These are phyloP conservation scores for Chrysanthemum seticuspe DNA, from an alignment of 129 eudicot genomes.

Conservation along the genomic window DNA sequence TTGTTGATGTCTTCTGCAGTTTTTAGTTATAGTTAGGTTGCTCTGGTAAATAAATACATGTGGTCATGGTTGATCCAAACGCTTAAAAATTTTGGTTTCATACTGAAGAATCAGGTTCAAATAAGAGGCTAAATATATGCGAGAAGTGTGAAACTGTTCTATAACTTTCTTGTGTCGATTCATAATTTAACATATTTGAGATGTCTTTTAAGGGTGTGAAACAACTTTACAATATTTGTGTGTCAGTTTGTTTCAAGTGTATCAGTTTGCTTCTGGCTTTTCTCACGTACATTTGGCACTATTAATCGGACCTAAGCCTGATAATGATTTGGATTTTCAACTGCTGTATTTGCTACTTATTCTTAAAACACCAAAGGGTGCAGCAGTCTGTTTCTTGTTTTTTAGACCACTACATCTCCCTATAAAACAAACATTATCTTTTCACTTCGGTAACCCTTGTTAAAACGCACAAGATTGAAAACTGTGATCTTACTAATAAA, in stretches of 20 bases:
- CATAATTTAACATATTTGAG: background rate
- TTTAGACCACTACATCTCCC: background rate
- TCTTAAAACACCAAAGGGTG: background rate
- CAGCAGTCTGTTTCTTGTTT: background rate
- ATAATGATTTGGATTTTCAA: background rate
- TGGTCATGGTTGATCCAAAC: slow-evolving; percentile 8
- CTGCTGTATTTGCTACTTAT: background rate
- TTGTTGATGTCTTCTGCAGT: background rate
- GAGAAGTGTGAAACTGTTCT: too few species aligned
- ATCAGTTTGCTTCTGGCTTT: background rate
- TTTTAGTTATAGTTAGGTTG: slow-evolving; percentile 11
- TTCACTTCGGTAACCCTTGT: too few species aligned
- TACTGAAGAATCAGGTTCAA: background rate
- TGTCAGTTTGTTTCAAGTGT: background rate
- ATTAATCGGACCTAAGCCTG: too few species aligned
- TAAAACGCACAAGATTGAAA: too few species aligned
- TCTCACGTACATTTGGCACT: too few species aligned
- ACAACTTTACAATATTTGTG: background rate
- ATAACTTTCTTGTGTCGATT: too few species aligned
- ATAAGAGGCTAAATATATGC: background rate
- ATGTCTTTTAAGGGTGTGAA: background rate
- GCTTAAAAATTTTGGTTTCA: background rate
- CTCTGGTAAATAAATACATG: background rate
- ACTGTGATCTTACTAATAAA: too few species aligned
- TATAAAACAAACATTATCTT: too few species aligned